These are phyloP conservation scores for Leucocoprinus sp. DNA, from an alignment of 768 basidiomycete species.

Conservation along the genomic window DNA sequence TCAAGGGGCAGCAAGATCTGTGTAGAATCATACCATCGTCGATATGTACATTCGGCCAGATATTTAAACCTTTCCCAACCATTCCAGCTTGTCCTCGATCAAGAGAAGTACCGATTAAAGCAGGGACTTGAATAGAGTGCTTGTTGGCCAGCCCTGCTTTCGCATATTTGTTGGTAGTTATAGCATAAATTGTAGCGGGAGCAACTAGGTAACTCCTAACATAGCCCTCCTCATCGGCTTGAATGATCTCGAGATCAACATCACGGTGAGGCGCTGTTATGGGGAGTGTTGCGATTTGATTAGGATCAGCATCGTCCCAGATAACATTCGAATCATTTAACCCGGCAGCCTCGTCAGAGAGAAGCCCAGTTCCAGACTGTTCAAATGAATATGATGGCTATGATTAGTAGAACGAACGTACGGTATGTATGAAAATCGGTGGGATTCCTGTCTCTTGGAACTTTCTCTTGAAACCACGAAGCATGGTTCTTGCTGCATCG, in stretches of 20 bases:
- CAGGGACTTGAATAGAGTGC: conserved; percentile 43
- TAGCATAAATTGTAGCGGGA: conserved; percentile 47
- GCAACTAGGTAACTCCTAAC: conserved; percentile 44
- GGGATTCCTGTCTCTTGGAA: conserved; percentile 24
- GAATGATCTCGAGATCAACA: conserved; percentile 40
- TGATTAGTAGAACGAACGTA: conserved; percentile 17
- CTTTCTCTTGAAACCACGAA: conserved; percentile 28
- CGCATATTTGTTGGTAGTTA: conserved; percentile 37
- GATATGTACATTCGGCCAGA: conserved; percentile 50
- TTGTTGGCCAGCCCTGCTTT: conserved; percentile 41
- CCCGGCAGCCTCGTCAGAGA: conserved; percentile 36
- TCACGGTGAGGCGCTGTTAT: conserved; percentile 37
- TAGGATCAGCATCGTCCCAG: conserved; percentile 41
- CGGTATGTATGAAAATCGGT: conserved; percentile 36
- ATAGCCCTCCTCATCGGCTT: conserved; percentile 43
- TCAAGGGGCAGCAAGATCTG: background rate
- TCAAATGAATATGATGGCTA: background rate
- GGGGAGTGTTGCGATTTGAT: conserved; percentile 36
- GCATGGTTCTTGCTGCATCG: conserved; percentile 29
- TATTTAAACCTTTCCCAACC: conserved; percentile 43
- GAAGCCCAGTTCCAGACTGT: conserved; percentile 30
- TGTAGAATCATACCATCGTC: conserved; percentile 34
- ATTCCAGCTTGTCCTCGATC: conserved; percentile 39
- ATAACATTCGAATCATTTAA: conserved; percentile 28
- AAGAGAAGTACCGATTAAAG: conserved; percentile 31